Evolutionary conservation across 2,329 filamentous ascomycete species (phyloP).

Genomic region (Penicillium psychrosexuale): DNA sequence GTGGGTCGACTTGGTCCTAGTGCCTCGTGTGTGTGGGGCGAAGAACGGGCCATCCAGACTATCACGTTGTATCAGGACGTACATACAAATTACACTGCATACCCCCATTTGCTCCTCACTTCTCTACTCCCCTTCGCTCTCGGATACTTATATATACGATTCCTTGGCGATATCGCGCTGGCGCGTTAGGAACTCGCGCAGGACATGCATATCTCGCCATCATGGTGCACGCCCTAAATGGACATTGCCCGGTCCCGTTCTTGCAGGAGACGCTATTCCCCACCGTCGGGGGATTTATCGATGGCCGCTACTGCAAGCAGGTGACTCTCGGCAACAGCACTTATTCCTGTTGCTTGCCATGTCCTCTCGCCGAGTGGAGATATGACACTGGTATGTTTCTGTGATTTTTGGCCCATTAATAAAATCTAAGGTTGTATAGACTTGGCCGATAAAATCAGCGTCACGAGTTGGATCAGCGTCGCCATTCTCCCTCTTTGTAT

Average conservation of each 20-base stretch:
- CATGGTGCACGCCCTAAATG: slow-evolving; percentile 33
- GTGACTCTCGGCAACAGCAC: slow-evolving; percentile 44
- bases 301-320: slow-evolving; percentile 59
- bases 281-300: slow-evolving; percentile 58
- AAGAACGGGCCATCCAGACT: neutral
- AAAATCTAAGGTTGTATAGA: slow-evolving; percentile 31
- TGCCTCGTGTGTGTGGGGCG: slow-evolving; percentile 1
- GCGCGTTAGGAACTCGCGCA: slow-evolving; percentile 19
- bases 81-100: neutral
- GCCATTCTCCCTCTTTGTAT: slow-evolving; percentile 66
- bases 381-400: slow-evolving; percentile 53
- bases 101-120: neutral
- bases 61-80: neutral
- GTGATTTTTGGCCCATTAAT: neutral
- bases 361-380: slow-evolving; percentile 77
- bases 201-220: slow-evolving; percentile 19
- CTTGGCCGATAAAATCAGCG: slow-evolving; percentile 57
- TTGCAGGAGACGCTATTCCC: slow-evolving; percentile 62
- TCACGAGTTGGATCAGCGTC: slow-evolving; percentile 81
- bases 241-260: slow-evolving; percentile 67
- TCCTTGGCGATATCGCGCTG: slow-evolving; percentile 19
- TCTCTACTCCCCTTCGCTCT: neutral
- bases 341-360: slow-evolving; percentile 79
- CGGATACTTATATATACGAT: neutral
- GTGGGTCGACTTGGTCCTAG: neutral